Percentiles rank a stretch among this genome's conserved stretches.
Conservation (phyloP, 208 protist genomes). For the Novymonas esmeraldas region DNA sequence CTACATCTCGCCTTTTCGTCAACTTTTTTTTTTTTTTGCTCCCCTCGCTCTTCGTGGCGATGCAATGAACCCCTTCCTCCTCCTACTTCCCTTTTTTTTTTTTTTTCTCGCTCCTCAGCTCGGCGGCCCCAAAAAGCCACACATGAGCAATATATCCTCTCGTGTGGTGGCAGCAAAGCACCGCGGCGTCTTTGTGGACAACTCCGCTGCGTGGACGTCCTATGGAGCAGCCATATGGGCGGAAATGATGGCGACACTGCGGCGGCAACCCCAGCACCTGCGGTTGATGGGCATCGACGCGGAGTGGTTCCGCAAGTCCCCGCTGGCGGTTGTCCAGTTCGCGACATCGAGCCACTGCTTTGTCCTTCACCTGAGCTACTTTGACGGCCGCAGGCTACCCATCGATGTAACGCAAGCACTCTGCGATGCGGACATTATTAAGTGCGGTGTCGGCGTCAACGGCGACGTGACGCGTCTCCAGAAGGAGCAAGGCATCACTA, state of each 20-base stretch:
- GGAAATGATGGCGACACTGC: conserved; percentile 42
- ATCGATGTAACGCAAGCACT: conserved; percentile 26
- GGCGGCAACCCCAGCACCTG: conserved; percentile 14
- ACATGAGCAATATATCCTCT: conserved; percentile 28
- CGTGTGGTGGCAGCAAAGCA: conserved; percentile 12
- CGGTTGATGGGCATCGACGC: conserved; percentile 54
- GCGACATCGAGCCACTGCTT: conserved; percentile 64
- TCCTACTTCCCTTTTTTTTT: background rate
- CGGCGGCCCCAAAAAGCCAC: background rate
- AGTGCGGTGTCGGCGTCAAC: conserved; percentile 53
- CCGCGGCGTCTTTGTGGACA: conserved; percentile 34
- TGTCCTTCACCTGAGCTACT: conserved; percentile 60
- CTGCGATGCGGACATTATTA: conserved; percentile 38
- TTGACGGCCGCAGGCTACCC: conserved; percentile 38
- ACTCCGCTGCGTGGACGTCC: conserved; percentile 29
- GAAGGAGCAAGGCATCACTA: conserved; percentile 31
- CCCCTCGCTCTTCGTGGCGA: no score
- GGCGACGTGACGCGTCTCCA: conserved; percentile 43
- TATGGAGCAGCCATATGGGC: conserved; percentile 37
- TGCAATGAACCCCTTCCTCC: no score
- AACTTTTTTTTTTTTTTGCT: no score
- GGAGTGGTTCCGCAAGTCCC: conserved; percentile 60
- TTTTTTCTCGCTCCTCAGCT: background rate
- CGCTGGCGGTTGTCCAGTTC: conserved; percentile 54
- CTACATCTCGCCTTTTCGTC: no score